Conservation (phyloP, 805 yeast genomes). For the Kuraishia hungarica region DNA sequence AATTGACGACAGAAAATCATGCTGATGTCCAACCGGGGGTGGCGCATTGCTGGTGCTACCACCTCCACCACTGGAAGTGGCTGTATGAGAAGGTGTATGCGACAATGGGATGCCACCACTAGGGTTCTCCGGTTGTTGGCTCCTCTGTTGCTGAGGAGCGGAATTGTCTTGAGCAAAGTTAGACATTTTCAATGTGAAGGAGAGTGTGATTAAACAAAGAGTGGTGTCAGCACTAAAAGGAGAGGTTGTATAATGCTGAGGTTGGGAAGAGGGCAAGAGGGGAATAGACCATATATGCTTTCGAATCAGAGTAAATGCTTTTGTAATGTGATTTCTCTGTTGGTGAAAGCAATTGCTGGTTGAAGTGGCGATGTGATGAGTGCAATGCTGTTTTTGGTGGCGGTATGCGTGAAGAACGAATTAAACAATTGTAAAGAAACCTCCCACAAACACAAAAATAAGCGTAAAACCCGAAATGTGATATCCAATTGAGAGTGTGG, state of each 20-base stretch:
- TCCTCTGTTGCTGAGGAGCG: neutral
- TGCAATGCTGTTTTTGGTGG: neutral
- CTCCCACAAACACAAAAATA: neutral
- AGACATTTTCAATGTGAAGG: neutral
- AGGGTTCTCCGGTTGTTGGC: neutral
- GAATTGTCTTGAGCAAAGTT: neutral
- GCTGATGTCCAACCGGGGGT: constrained; percentile 1
- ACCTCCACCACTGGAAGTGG: neutral
- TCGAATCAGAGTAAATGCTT: neutral
- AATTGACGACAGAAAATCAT: constrained; percentile 10
- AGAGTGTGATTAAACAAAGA: neutral
- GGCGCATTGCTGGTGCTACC: neutral
- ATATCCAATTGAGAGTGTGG: neutral
- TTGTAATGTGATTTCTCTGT: neutral
- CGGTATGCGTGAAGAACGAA: neutral
- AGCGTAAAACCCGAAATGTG: neutral
- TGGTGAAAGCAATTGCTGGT: neutral
- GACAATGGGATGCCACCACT: neutral
- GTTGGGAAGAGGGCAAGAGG: neutral
- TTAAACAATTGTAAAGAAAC: neutral
- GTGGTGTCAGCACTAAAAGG: neutral
- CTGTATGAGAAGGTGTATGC: neutral
- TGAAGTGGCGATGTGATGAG: too few relatives aligned
- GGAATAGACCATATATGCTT: too few relatives aligned
- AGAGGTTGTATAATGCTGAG: neutral